phyloP scores from a whole-genome alignment of 768 basidiomycete genomes.

The Xerocomellus intermedius region DNA sequence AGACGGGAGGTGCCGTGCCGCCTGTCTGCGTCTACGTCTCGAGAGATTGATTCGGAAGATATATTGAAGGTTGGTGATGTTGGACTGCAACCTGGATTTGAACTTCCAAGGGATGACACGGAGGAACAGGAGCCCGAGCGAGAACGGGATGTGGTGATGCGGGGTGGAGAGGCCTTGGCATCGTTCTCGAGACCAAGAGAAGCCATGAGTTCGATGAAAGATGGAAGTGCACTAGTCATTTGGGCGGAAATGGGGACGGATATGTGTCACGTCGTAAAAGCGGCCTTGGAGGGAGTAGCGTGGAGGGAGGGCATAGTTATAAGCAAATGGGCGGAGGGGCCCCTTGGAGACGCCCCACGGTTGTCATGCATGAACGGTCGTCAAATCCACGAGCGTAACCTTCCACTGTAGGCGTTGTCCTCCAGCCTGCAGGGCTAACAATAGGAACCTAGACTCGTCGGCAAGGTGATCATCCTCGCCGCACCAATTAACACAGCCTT shows the following conservation, averaged over 20 bases:
- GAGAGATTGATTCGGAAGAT: slow-evolving; percentile 22
- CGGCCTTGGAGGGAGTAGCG: slow-evolving; percentile 17
- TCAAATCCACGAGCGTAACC: slow-evolving; percentile 28
- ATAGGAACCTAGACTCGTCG: slow-evolving; percentile 53
- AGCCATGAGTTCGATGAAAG: slow-evolving; percentile 85
- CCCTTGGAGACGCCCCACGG: slow-evolving; percentile 40
- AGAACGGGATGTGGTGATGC: slow-evolving; percentile 25
- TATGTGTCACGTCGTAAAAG: slow-evolving; percentile 16
- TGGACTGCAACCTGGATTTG: slow-evolving; percentile 31
- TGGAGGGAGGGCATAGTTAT: slow-evolving; percentile 25
- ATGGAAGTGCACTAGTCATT: slow-evolving; percentile 72
- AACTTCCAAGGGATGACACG: slow-evolving; percentile 42
- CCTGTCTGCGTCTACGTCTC: slow-evolving; percentile 32
- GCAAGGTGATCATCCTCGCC: slow-evolving; percentile 51
- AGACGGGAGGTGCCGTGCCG: slow-evolving; percentile 28
- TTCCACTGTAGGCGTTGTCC: slow-evolving; percentile 24
- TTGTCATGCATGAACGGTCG: slow-evolving; percentile 36
- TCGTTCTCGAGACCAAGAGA: slow-evolving; percentile 69
- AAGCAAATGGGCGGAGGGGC: slow-evolving; percentile 21
- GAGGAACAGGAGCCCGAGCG: slow-evolving; percentile 47
- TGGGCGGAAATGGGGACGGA: slow-evolving; percentile 32
- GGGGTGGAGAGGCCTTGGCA: slow-evolving; percentile 32
- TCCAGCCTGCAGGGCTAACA: slow-evolving; percentile 33
- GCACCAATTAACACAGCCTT: slow-evolving; percentile 20
- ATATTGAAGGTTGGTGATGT: slow-evolving; percentile 38